phyloP scores from a whole-genome alignment of 2,329 filamentous ascomycete species.

The Cytospora mali region DNA sequence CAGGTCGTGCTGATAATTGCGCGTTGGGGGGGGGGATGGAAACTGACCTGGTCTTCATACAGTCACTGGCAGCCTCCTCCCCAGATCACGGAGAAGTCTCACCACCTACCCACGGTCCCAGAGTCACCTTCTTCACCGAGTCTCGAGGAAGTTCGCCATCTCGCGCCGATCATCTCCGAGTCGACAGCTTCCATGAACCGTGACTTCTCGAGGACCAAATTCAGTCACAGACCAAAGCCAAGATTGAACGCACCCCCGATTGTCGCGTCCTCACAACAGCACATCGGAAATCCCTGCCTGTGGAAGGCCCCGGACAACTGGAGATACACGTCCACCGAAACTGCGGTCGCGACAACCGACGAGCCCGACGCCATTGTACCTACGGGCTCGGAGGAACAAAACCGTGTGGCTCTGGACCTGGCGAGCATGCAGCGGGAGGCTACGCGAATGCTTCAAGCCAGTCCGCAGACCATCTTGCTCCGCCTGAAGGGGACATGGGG shows the following conservation, averaged over 20 bases:
- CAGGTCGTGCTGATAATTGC: too few species aligned
- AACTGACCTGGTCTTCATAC: neutral
- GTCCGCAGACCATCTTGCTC: constrained; percentile 53
- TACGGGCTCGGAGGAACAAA: constrained; percentile 22
- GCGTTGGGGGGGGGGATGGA: too few species aligned
- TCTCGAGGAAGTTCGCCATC: constrained; percentile 7
- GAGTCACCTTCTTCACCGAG: constrained; percentile 1
- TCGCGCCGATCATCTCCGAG: constrained; percentile 11
- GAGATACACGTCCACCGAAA: constrained; percentile 25
- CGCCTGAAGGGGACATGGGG: constrained; percentile 57
- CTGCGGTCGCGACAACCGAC: constrained; percentile 11
- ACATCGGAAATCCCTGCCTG: constrained; percentile 18
- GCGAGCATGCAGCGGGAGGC: constrained; percentile 54
- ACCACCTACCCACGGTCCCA: constrained; percentile 6
- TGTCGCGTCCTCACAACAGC: constrained; percentile 12
- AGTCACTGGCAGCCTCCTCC: constrained; percentile 3
- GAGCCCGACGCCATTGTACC: constrained; percentile 3
- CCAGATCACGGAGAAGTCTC: neutral
- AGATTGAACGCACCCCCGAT: constrained; percentile 30
- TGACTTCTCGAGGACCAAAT: neutral
- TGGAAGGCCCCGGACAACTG: constrained; percentile 29
- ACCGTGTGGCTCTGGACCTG: constrained; percentile 38
- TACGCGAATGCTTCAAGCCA: constrained; percentile 56
- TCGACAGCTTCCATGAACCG: constrained; percentile 5
- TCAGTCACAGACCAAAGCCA: constrained; percentile 35